phyloP scores from a whole-genome alignment of 179 eudicot genomes.

The Carnegiea gigantea region DNA sequence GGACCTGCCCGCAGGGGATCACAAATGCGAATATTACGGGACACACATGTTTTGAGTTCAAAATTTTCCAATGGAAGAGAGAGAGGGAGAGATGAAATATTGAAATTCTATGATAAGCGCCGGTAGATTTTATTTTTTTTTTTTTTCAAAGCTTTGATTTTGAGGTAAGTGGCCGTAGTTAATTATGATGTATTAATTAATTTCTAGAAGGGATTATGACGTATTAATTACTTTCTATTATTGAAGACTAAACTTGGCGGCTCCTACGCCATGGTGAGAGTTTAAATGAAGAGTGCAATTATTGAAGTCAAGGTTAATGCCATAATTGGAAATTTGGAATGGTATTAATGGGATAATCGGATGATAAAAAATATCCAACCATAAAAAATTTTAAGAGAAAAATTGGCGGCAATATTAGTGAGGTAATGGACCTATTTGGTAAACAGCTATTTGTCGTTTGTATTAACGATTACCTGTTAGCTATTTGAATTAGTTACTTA shows the following conservation, averaged over 20 bases:
- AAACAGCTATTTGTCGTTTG: too few species aligned
- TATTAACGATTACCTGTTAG: too few species aligned
- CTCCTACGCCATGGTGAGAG: neutral
- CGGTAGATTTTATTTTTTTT: neutral
- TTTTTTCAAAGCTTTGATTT: neutral
- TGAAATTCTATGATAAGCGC: conserved; percentile 1
- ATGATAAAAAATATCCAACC: too few species aligned
- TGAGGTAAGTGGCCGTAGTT: neutral
- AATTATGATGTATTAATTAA: neutral
- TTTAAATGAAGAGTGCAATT: too few species aligned
- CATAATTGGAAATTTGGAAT: too few species aligned
- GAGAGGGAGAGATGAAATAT: neutral
- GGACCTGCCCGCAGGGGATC: neutral
- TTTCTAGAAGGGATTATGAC: neutral
- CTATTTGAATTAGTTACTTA: too few species aligned
- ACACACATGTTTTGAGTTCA: neutral
- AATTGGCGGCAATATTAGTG: too few species aligned
- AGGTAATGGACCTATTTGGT: too few species aligned
- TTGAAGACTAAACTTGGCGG: neutral
- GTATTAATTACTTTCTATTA: neutral
- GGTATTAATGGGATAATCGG: too few species aligned
- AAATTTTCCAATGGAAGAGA: conserved; percentile 13
- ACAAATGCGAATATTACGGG: neutral
- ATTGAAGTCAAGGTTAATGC: too few species aligned
- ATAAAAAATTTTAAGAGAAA: too few species aligned